Evolutionary conservation across 1,139 yeast species (phyloP).

Genomic region (Ogataea hybrid): DNA sequence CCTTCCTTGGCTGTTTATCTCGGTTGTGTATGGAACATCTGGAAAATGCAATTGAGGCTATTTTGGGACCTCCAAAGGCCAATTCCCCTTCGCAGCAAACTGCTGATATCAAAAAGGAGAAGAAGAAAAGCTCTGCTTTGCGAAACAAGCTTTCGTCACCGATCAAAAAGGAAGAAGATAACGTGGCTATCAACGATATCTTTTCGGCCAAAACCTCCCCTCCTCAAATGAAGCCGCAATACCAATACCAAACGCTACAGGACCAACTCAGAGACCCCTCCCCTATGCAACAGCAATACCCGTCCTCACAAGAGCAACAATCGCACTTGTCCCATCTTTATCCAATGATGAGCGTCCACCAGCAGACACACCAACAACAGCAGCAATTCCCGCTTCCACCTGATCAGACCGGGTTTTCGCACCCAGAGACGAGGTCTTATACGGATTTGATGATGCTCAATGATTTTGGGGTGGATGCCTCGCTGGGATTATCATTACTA

Average conservation of each 20-base stretch:
- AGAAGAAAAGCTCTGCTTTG: constrained; percentile 23
- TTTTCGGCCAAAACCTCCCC: constrained; percentile 22
- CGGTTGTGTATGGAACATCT: constrained; percentile 52
- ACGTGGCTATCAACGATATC: constrained; percentile 31
- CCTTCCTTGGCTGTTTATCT: constrained; percentile 61
- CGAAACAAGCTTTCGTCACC: constrained; percentile 13
- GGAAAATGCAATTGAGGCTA: constrained; percentile 57
- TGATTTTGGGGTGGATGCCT: constrained; percentile 69
- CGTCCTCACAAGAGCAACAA: not conserved
- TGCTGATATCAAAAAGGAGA: constrained; percentile 20
- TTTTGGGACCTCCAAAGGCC: constrained; percentile 37
- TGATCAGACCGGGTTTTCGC: not conserved
- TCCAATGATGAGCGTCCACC: not conserved
- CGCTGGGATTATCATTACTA: constrained; percentile 58
- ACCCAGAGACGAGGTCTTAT: constrained; percentile 28
- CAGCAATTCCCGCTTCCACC: not conserved
- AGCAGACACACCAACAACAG: not conserved
- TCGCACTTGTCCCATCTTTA: not conserved
- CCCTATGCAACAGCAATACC: constrained; percentile 1
- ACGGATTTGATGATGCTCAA: constrained; percentile 38
- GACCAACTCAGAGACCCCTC: constrained; percentile 21
- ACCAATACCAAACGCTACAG: constrained; percentile 18
- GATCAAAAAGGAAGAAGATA: constrained; percentile 18
- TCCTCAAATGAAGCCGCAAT: not conserved
- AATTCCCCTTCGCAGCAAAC: constrained; percentile 11